Evolutionary conservation across 208 protist genomes (phyloP), one percentile per base, ranked within the genome.

Genomic region (Tritrichomonas foetus): DNA sequence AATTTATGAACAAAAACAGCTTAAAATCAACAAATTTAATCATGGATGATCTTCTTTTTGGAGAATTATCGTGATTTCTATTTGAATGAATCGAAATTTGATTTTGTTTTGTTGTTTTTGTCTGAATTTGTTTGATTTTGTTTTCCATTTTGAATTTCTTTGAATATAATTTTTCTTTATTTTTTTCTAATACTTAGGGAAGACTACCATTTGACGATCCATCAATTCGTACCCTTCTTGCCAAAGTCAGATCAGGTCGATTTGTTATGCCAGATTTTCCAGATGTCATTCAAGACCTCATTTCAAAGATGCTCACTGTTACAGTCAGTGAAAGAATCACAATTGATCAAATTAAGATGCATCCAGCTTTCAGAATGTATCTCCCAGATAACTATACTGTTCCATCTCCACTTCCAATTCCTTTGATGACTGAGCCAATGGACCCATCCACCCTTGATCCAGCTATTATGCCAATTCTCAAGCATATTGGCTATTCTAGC

Each of bases 231-330:
- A 89, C 49, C 66, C 44, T 92, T 13, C 36, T 92, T 25, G 61
- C 72, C 3, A 66, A 93, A 74, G 72, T 82, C 22, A 66, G 82
- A 64, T 3, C 16, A 44, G 64, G 74, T 14, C 47, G 44, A 2
- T 82, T 36, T n/a, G 41, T 20, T 36, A 93, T 82, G 92, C 92
- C 92, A 50, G 44, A 80, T 89, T 89, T 89, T 55, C n/a, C 39
- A 66, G 22, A 20, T 8, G 11, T 50, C 0, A 61, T 94, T 41
- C 94, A 74, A 30, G 94, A 94, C 16, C 94, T 94, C 22, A 94
- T 94, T 14, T 89, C 82, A 2, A 39, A 41, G 27, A 92, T 94
- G 94, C 94, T 94, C 1, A 94, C 94, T 36, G 82, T 93, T 27
- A 47, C 93, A 44, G n/a, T 47, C 33, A 74, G 93, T 25, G 41